Base-by-base conservation (phyloP, 2,329 filamentous ascomycete species). In the Metarhizium anisopliae region DNA sequence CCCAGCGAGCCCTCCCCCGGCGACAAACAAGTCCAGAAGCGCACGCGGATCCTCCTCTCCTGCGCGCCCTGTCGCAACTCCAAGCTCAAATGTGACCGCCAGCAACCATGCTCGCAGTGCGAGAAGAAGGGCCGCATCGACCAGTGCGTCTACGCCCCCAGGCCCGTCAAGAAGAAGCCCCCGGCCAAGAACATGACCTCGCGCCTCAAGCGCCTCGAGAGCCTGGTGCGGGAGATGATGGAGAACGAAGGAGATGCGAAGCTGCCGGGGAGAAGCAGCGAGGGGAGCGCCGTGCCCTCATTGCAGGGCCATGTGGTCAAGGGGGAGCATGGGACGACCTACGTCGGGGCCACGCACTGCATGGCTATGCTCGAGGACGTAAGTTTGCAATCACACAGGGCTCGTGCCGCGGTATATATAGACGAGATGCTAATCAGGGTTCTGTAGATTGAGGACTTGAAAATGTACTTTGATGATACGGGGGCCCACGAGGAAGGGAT, bases 311-410 rank as follows among this genome's bases (percentile, higher is more conserved):
- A 25, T 25, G 25, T 25, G 25, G 25, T 25, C 25, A 25, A 25
- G 25, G 25, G 25, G 25, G 25, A 25, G 25, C 25, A 25, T 25
- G 25, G 25, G 25, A 25, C 25, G 25, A 25, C 25, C 25, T 25
- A 25, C 1, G 25, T 25, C 25, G 25, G 25, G 25, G 25, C 25
- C 25, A 25, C 25, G 25, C 25, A 25, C 57, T 82, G 80, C 60
- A 77, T 82, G 70, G 81, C 81, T 2, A 82, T 84, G 66, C 67
- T 84, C 11, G 78, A 83, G 62, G 78, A 84, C 70, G 80, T 83
- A 61, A 72, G 76, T 68, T 25, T 25, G 6, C 6, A 35, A 11
- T 7, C 16, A 14, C 18, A 25, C 25, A 4, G 25, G 10, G 43
- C 11, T 7, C n/a, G 25, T 6, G 43, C 18, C 43, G 8, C 10